Evolutionary conservation across 441 rosid genomes (phyloP), one percentile per base, ranked within the genome.

Genomic region (Pelargonium myrrhifolium): DNA sequence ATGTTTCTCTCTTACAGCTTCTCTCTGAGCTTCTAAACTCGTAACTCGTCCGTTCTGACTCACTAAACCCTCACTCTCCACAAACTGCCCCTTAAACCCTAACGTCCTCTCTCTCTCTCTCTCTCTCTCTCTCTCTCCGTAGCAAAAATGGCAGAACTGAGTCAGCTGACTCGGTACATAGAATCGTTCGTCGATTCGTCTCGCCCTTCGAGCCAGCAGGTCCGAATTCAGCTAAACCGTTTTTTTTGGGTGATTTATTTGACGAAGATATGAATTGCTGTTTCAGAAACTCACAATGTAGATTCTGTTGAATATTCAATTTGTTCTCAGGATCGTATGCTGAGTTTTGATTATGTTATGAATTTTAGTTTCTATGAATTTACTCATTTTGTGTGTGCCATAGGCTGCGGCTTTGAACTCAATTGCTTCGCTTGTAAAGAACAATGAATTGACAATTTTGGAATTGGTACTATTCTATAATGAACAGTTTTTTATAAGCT

Each of bases 171-270:
- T 74, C 87, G 66, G 63, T 77, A 87, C 79, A 78, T 92, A 62
- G 98, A 88, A 77, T 76, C 88, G 40, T 92, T 72, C 72, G 88
- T 92, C 51, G 92, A 87, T 72, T 67, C 77, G 2, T 75, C 93
- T 62, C 81, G 82, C 67, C 78, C 93, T 71, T 68, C 84, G 43
- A 39, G 75, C 65, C 84, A 83, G 65, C 97, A 90, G 90, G 98
- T 92, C 42, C 67, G 62, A 14, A 18, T 65, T 60, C 60, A 7
- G 1, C 28, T 21, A 64, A 21, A 12, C 12, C 56, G 6, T 39
- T 24, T 17, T 9, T 49, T 28, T 65, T 9, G 0, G 6, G 7
- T 20, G 20, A 9, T 55, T 55, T 17, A 15, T 55, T 21, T 55
- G 60, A 3, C 18, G 10, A 1, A 55, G 1, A 55, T 55, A 18